Conservation (phyloP, 2,329 filamentous ascomycete species). For the Mycosphaerella sp. region DNA sequence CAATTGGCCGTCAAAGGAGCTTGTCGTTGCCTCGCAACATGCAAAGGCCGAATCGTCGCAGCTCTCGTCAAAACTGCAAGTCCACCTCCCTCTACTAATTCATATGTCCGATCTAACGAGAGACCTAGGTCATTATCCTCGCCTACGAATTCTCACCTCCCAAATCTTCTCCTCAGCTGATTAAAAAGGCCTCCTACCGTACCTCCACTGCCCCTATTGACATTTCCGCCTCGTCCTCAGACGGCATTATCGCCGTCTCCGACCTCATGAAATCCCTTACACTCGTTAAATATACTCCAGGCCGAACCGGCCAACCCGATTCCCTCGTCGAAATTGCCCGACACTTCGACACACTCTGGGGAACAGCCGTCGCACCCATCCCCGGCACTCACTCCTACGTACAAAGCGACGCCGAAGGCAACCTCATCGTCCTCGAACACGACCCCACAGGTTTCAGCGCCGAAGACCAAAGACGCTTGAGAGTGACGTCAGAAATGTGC, state of each 20-base stretch:
- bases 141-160: slow-evolving; percentile 50
- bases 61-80: slow-evolving; percentile 71
- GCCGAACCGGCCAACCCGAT: slow-evolving; percentile 49
- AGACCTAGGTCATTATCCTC: slow-evolving; percentile 50
- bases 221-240: slow-evolving; percentile 57
- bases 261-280: slow-evolving; percentile 93
- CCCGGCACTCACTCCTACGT: slow-evolving; percentile 66
- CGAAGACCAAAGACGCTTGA: slow-evolving; percentile 65
- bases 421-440: slow-evolving; percentile 71
- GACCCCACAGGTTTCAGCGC: slow-evolving; percentile 67
- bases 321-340: slow-evolving; percentile 67
- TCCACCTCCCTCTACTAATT: slow-evolving; percentile 39
- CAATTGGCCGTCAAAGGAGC: slow-evolving; percentile 68
- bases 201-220: slow-evolving; percentile 80
- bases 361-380: slow-evolving; percentile 68
- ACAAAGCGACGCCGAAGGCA: slow-evolving; percentile 79
- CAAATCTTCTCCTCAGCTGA: slow-evolving; percentile 49
- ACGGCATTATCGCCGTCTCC: slow-evolving; percentile 70
- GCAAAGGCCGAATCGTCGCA: slow-evolving; percentile 73
- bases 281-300: slow-evolving; percentile 63
- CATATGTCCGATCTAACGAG: slow-evolving; percentile 26
- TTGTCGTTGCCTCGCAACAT: slow-evolving; percentile 70
- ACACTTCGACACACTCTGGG: slow-evolving; percentile 77
- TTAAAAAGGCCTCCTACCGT: slow-evolving; percentile 69
- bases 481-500: slow-evolving; percentile 72